phyloP scores from a whole-genome alignment of 2,329 filamentous ascomycete species.

The Lasiodiplodia theobromae region DNA sequence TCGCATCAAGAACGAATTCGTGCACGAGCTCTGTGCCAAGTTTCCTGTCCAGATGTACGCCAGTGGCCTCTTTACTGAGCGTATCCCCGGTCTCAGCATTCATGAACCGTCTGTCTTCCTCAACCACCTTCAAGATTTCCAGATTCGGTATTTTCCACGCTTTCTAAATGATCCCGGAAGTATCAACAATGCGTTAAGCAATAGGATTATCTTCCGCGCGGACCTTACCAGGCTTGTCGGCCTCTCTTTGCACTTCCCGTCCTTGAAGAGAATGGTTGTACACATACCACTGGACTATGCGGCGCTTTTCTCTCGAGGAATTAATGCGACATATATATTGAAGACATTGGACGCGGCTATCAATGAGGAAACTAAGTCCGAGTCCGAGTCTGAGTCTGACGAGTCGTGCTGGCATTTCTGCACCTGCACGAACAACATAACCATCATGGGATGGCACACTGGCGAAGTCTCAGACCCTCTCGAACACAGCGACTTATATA shows the following conservation, averaged over 20 bases:
- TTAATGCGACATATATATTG: background rate
- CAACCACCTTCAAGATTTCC: background rate
- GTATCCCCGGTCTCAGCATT: background rate
- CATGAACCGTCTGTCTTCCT: constrained; percentile 3
- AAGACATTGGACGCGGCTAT: background rate
- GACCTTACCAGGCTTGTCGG: background rate
- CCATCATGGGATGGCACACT: background rate
- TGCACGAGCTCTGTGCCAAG: background rate
- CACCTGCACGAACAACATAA: background rate
- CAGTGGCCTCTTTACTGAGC: background rate
- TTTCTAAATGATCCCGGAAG: background rate
- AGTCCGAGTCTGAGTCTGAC: no score
- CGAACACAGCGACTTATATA: background rate
- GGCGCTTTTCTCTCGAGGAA: background rate
- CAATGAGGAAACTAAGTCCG: background rate
- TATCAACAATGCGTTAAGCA: background rate
- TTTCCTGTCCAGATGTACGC: background rate
- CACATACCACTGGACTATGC: background rate
- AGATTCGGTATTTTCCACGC: background rate
- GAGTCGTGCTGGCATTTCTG: background rate
- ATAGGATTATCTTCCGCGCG: background rate
- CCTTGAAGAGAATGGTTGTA: background rate
- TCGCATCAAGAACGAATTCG: constrained; percentile 1
- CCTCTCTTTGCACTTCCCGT: background rate
- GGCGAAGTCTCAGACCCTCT: background rate